Evolutionary conservation across 1,284 basidiomycete species (phyloP), one percentile per base, ranked within the genome.

Genomic region (Coniferiporia weirii): DNA sequence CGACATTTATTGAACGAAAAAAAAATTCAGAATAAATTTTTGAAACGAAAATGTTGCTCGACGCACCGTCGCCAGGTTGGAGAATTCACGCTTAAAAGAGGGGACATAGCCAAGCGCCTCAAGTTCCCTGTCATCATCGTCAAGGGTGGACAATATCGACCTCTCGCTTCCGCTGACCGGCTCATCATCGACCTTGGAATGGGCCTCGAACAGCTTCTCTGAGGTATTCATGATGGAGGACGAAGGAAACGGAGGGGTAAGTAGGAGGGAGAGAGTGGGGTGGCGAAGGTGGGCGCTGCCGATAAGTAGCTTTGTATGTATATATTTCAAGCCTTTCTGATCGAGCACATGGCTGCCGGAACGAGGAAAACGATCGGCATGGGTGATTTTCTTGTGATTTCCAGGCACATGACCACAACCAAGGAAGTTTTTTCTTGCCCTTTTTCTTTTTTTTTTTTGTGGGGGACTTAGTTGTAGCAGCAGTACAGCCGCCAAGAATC

Each of bases 61-160:
- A 49, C 78, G 61, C 64, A 87, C 85, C 63, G 88, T 90, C 20
- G 87, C 85, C 44, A 93, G 72, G 66, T 89, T 91, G 46, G 87
- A 85, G 67, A 92, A 92, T 75, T 92, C 90, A 57, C 90, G 79
- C 69, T 82, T 85, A 76, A 93, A 93, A 19, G 87, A 87, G 27
- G 88, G 88, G 64, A 80, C 79, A 67, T 91, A 91, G 35, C 88
- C 88, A 69, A 89, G 69, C 13, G 84, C 83, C 55, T 83, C 75
- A 38, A 90, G 78, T 66, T 83, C 80, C 63, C 75, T 78, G 70
- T 90, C 84, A 66, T 91, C 88, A 49, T 83, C 81, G 65, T 63
- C 56, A 22, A 59, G 22, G 36, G 59, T 4, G 19, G 27, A 27
- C 27, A 27, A 27, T 27, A 43, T 15, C 34, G 27, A 32, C 6